A percentile compares a stretch with the other conserved stretches of the same genome.
phyloP scores from a whole-genome alignment of 805 yeast genomes.

The Barnettozyma pratensis region DNA sequence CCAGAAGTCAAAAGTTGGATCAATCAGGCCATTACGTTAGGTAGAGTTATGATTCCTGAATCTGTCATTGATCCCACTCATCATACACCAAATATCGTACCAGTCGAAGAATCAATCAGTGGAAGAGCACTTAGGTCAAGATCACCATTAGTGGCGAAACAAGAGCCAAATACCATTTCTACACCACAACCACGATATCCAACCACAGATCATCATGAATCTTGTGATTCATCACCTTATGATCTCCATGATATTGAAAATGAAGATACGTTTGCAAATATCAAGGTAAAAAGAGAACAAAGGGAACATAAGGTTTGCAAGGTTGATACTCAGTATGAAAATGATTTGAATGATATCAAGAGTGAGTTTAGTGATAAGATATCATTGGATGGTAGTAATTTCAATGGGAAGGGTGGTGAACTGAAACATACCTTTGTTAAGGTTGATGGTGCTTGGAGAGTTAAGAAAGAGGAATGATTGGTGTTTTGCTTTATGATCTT shows the following conservation, averaged over 20 bases:
- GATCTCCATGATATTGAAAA: constrained; percentile 4
- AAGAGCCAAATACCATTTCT: neutral
- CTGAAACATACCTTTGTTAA: constrained; percentile 15
- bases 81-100: neutral
- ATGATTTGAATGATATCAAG: neutral
- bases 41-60: constrained; percentile 56
- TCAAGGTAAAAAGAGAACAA: neutral
- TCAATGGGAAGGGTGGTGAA: neutral
- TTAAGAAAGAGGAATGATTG: too few relatives aligned
- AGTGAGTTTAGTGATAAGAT: neutral
- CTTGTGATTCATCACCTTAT: too few relatives aligned
- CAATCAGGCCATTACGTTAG: constrained; percentile 56
- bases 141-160: constrained; percentile 14
- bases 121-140: constrained; percentile 18
- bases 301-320: too few relatives aligned
- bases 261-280: constrained; percentile 1
- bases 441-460: constrained; percentile 14
- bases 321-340: neutral
- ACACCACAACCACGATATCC: neutral
- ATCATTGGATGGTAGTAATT: constrained; percentile 5
- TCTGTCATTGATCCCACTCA: constrained; percentile 13
- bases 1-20: constrained; percentile 53
- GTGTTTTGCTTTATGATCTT: too few relatives aligned
- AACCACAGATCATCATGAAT: too few relatives aligned
- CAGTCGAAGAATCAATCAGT: neutral